Conservation (phyloP, 1,284 basidiomycete species). For the Dichomitus squalens region DNA sequence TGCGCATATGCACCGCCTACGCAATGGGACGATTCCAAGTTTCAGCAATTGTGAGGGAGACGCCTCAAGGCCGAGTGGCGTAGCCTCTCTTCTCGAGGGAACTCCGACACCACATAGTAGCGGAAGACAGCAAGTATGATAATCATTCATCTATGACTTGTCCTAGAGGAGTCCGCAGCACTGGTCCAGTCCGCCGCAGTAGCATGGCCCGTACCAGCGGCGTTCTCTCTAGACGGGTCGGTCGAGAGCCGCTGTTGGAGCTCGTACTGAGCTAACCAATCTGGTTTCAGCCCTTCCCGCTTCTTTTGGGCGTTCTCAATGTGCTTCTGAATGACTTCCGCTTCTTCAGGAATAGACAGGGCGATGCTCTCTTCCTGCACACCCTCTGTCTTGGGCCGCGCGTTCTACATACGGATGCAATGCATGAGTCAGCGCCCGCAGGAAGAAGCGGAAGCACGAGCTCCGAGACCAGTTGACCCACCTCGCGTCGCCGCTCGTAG, state of each 20-base stretch:
- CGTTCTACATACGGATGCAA: background rate
- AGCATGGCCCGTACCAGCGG: too few species aligned
- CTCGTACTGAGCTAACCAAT: constrained; percentile 27
- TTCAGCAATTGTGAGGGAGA: too few species aligned
- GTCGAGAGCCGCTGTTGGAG: constrained; percentile 16
- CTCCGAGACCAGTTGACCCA: background rate
- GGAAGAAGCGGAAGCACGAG: too few species aligned
- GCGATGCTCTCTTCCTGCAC: background rate
- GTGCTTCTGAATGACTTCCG: constrained; percentile 7
- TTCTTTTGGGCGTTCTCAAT: constrained; percentile 8
- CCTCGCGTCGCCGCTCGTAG: constrained; percentile 10
- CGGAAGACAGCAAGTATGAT: too few species aligned
- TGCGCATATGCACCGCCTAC: too few species aligned
- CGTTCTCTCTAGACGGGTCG: background rate
- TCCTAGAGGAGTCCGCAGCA: background rate
- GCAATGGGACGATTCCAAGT: too few species aligned
- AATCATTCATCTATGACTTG: background rate
- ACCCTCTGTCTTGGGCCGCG: background rate
- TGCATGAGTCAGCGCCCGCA: background rate
- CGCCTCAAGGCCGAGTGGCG: too few species aligned
- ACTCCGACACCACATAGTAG: too few species aligned
- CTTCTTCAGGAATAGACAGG: background rate
- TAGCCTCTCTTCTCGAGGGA: too few species aligned
- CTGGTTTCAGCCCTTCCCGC: constrained; percentile 23
- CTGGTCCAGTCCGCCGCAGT: background rate